Percentiles rank a stretch among this genome's conserved stretches.
Evolutionary conservation across 2,329 filamentous ascomycete genomes (phyloP).

Genomic region (Botrytis porri): DNA sequence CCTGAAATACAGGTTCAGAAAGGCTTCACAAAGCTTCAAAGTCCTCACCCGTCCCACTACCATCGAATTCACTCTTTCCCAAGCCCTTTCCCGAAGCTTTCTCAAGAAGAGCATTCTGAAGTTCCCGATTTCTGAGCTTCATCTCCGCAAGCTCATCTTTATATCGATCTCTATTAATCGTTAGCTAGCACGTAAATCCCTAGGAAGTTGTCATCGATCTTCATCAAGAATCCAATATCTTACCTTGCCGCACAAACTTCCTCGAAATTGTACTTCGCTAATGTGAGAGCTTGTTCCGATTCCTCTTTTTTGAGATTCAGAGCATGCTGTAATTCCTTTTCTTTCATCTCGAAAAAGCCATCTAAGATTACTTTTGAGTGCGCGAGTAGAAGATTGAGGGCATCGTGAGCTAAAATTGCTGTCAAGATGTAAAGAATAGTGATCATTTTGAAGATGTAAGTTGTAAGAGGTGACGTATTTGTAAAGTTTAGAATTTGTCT

Average conservation of each 20-base stretch:
- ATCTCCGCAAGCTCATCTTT: background rate
- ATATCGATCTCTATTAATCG: background rate
- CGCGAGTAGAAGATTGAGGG: fast-evolving
- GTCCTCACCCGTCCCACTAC: background rate
- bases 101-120: background rate
- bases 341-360: background rate
- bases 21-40: background rate
- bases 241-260: background rate
- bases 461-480: background rate
- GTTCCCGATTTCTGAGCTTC: background rate
- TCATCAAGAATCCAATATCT: background rate
- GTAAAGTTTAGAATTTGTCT: background rate
- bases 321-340: background rate
- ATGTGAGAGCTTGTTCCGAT: background rate
- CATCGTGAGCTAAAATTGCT: too few species aligned
- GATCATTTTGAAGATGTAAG: background rate
- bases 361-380: background rate
- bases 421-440: too few species aligned
- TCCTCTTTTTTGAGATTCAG: background rate
- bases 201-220: background rate
- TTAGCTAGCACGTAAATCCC: background rate
- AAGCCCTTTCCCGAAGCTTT: background rate
- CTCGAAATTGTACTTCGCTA: background rate
- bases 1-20: background rate
- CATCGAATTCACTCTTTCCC: background rate